Evolutionary conservation across 164 flowering plant species (phyloP).

Genomic region (Tinospora cordifolia): DNA sequence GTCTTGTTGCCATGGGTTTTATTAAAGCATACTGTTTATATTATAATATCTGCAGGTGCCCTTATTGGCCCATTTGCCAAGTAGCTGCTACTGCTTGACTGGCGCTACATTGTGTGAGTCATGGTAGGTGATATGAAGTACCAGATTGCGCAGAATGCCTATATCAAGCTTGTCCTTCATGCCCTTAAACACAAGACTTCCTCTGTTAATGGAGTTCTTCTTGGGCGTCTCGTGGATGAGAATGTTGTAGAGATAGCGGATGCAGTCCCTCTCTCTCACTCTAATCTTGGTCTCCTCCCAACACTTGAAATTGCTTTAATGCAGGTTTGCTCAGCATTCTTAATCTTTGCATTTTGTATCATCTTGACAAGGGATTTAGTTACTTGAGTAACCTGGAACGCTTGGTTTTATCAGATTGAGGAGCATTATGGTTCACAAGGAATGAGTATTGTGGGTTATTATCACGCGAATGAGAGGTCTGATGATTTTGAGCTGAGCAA

Average conservation of each 20-base stretch:
- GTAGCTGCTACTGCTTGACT: neutral
- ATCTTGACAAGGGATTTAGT: slow-evolving; percentile 10
- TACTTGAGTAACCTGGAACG: neutral
- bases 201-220: slow-evolving; percentile 77
- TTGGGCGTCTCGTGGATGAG: slow-evolving; percentile 50
- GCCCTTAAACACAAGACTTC: slow-evolving; percentile 65
- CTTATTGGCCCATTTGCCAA: neutral
- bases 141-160: slow-evolving; percentile 74
- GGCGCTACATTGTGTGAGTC: neutral
- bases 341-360: neutral
- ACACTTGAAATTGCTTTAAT: slow-evolving; percentile 85
- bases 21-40: neutral
- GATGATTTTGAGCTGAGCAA: slow-evolving; percentile 63
- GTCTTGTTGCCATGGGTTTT: neutral
- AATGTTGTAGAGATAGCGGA: slow-evolving; percentile 58
- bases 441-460: slow-evolving; percentile 74
- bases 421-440: slow-evolving; percentile 65
- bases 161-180: slow-evolving; percentile 83
- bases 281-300: slow-evolving; percentile 77
- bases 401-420: slow-evolving; percentile 48
- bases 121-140: slow-evolving; percentile 56
- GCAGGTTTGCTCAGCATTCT: slow-evolving; percentile 33
- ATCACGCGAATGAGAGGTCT: slow-evolving; percentile 86
- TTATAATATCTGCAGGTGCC: neutral
- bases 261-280: slow-evolving; percentile 90